Base-by-base conservation (phyloP, 2,329 filamentous ascomycete species). In the Hypocreales sp. region DNA sequence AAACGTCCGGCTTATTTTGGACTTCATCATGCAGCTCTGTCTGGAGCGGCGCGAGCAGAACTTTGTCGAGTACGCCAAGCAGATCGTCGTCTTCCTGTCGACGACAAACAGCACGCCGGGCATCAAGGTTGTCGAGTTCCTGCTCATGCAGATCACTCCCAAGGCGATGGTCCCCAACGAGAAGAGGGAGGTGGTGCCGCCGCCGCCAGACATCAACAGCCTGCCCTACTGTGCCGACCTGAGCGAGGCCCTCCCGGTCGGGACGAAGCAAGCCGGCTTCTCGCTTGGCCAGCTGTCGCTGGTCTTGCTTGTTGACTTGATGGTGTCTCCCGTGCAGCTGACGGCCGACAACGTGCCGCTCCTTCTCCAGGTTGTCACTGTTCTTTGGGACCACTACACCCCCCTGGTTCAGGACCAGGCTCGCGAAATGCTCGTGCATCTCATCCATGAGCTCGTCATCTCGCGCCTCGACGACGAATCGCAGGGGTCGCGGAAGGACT, bases 321-420 rank as follows among this genome's bases (percentile, higher is more conserved):
- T 98, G 71, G 86, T 98, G 8, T 81, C 87, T 8, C 87, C 90
- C 0, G 75, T 92, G 20, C 76, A 84, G 27, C 62, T 95, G 11
- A 65, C 71, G 3, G 63, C 73, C 12, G 82, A 93, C 25, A 80
- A 79, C 40, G 69, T 95, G 4, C 83, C 87, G 1, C 67, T 92
- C 15, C 60, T 98, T 13, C 60, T 98, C 10, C 90, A 98, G 50
- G 81, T 93, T 7, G 77, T 94, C 5, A 76, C 87, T 9, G 83
- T 95, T 4, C 67, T 95, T 2, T 98, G 90, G 90, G 92, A 98
- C 48, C 87, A 95, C 44, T 94, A 98, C 44, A 93, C 82, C 2
- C 74, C 82, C 4, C 69, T 94, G 8, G 90, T 98, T 2, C 87
- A 95, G 49, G 90, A 95, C 39, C 87, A 98, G 50, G 86, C 92